Evolutionary conservation across 805 yeast genomes (phyloP).

Genomic region (Hanseniaspora valbyensis): DNA sequence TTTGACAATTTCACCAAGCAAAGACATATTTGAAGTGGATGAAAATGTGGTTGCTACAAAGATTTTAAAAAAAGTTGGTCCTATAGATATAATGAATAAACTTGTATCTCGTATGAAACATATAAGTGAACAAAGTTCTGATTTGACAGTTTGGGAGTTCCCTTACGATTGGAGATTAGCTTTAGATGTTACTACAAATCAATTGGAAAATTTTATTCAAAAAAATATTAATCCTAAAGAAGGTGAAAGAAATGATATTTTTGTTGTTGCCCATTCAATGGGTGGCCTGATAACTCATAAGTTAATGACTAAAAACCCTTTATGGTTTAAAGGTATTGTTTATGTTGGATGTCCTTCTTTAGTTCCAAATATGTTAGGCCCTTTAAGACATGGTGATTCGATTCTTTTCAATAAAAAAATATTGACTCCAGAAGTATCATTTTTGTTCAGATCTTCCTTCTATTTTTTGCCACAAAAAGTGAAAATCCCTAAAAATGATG

Average conservation of each 20-base stretch:
- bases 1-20: slow-evolving; percentile 52
- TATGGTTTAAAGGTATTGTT: slow-evolving; percentile 58
- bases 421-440: slow-evolving; percentile 69
- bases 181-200: slow-evolving; percentile 41
- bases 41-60: slow-evolving; percentile 58
- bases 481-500: slow-evolving; percentile 4
- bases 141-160: slow-evolving; percentile 54
- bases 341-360: slow-evolving; percentile 79
- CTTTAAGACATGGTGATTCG: slow-evolving; percentile 69
- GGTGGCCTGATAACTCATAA: slow-evolving; percentile 83
- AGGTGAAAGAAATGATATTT: slow-evolving; percentile 40
- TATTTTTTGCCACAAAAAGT: slow-evolving; percentile 50
- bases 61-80: slow-evolving; percentile 71
- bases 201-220: slow-evolving; percentile 40
- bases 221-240: slow-evolving; percentile 36
- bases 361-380: slow-evolving; percentile 79
- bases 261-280: slow-evolving; percentile 85
- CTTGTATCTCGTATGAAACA: slow-evolving; percentile 42
- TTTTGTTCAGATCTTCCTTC: slow-evolving; percentile 78
- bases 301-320: slow-evolving; percentile 57
- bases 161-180: slow-evolving; percentile 94
- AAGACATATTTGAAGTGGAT: slow-evolving; percentile 52
- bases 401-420: slow-evolving; percentile 64
- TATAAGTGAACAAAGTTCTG: slow-evolving; percentile 36
- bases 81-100: slow-evolving; percentile 63